Percentiles rank a stretch among this genome's conserved stretches.
Evolutionary conservation across 208 protist genomes (phyloP).

Genomic region (Wallacemonas sp.): DNA sequence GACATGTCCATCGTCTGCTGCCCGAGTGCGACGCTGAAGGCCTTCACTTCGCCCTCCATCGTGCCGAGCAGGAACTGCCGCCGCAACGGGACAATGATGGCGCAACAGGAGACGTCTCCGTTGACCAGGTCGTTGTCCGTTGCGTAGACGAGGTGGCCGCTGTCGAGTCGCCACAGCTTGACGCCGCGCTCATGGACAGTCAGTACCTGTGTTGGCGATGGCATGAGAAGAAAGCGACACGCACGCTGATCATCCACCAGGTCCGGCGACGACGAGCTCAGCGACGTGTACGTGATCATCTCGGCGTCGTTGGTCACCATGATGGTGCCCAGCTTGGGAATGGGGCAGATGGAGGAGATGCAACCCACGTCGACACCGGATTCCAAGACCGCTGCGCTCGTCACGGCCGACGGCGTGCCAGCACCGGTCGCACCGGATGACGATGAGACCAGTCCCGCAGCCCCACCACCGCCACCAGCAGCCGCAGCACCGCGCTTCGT

Average conservation of each 20-base stretch:
- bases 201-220: slow-evolving; percentile 29
- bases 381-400: slow-evolving; percentile 11
- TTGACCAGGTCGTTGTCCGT: slow-evolving; percentile 27
- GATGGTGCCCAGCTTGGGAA: slow-evolving; percentile 24
- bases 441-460: no score
- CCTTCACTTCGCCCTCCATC: slow-evolving; percentile 48
- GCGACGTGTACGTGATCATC: slow-evolving; percentile 25
- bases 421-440: background rate
- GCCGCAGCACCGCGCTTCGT: no score
- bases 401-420: background rate
- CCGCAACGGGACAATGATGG: slow-evolving; percentile 36
- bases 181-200: slow-evolving; percentile 45
- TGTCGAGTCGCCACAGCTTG: slow-evolving; percentile 41
- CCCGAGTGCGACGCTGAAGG: slow-evolving; percentile 41
- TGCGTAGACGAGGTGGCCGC: slow-evolving; percentile 35
- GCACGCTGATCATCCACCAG: slow-evolving; percentile 36
- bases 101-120: slow-evolving; percentile 39
- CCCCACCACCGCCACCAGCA: no score
- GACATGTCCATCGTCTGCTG: slow-evolving; percentile 33
- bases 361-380: background rate
- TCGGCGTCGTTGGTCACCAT: slow-evolving; percentile 31
- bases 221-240: slow-evolving; percentile 55
- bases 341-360: slow-evolving; percentile 34
- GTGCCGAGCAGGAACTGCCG: slow-evolving; percentile 46
- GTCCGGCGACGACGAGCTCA: slow-evolving; percentile 31